Evolutionary conservation across 177 flowering plant species (phyloP).

Genomic region (Vitis hybrid): DNA sequence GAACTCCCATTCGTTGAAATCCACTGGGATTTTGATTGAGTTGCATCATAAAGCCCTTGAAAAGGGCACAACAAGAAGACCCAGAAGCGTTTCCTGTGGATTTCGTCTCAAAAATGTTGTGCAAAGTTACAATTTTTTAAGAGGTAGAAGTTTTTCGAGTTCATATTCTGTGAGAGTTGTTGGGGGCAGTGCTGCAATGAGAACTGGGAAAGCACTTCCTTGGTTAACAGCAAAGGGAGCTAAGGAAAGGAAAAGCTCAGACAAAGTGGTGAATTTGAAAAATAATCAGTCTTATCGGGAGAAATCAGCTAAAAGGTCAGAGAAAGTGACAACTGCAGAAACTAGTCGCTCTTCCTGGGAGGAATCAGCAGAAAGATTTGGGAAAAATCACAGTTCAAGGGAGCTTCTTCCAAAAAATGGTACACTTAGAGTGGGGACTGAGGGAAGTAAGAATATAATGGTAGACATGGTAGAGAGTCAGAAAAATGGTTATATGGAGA

Average conservation of each 20-base stretch:
- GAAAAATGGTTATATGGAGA: constrained; percentile 6
- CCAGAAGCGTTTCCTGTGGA: constrained; percentile 21
- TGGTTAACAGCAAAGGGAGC: constrained; percentile 52
- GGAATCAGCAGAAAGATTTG: constrained; percentile 22
- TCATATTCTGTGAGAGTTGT: constrained; percentile 20
- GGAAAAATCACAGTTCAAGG: too few relatives aligned
- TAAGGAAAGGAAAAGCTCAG: constrained; percentile 26
- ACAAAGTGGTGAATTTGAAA: constrained; percentile 16
- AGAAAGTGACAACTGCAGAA: background rate
- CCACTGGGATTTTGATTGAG: constrained; percentile 10
- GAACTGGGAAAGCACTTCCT: constrained; percentile 42
- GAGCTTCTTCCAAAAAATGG: constrained; percentile 6
- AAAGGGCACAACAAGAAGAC: background rate
- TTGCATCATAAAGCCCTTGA: background rate
- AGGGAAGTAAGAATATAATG: constrained; percentile 16
- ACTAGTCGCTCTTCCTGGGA: constrained; percentile 29
- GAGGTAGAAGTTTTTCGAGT: constrained; percentile 37
- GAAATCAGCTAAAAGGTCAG: constrained; percentile 42
- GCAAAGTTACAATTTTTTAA: background rate
- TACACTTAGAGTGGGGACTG: background rate
- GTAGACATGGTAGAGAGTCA: constrained; percentile 2
- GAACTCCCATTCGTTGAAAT: background rate
- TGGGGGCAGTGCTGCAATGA: constrained; percentile 15
- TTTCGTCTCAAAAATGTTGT: constrained; percentile 11
- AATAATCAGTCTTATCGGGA: constrained; percentile 50